Evolutionary conservation across 257 asterid genomes (phyloP).

Genomic region (Solanum dulcamara): DNA sequence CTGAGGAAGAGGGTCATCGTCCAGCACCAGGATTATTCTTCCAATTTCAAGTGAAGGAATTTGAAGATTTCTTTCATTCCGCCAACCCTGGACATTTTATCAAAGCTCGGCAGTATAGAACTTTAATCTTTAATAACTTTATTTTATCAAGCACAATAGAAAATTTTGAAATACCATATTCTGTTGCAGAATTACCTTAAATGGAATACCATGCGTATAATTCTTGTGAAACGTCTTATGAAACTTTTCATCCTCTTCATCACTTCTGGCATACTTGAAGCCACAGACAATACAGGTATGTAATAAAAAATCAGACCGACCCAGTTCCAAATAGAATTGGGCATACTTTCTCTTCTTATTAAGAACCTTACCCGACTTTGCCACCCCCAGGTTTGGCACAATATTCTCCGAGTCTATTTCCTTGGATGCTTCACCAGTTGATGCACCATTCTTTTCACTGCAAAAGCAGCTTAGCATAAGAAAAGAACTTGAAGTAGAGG

Average conservation of each 20-base stretch:
- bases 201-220: constrained; percentile 60
- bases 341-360: constrained; percentile 65
- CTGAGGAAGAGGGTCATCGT: constrained; percentile 48
- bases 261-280: constrained; percentile 60
- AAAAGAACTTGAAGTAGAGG: background rate
- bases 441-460: constrained; percentile 12
- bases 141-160: background rate
- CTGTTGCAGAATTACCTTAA: constrained; percentile 32
- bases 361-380: constrained; percentile 25
- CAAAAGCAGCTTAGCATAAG: background rate
- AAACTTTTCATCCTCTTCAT: constrained; percentile 53
- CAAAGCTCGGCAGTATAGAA: background rate
- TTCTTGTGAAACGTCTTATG: constrained; percentile 66
- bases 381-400: constrained; percentile 1
- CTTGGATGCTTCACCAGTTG: constrained; percentile 9
- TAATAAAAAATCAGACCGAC: constrained; percentile 64
- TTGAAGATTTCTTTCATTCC: constrained; percentile 34
- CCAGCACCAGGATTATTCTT: constrained; percentile 50
- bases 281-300: constrained; percentile 52
- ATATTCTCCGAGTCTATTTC: constrained; percentile 8
- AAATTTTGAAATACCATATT: background rate
- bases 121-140: background rate
- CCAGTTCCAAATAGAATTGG: constrained; percentile 60
- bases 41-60: constrained; percentile 27
- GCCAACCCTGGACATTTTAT: constrained; percentile 54